Evolutionary conservation across 1,139 yeast species (phyloP).

Genomic region (Protomyces inundatus): DNA sequence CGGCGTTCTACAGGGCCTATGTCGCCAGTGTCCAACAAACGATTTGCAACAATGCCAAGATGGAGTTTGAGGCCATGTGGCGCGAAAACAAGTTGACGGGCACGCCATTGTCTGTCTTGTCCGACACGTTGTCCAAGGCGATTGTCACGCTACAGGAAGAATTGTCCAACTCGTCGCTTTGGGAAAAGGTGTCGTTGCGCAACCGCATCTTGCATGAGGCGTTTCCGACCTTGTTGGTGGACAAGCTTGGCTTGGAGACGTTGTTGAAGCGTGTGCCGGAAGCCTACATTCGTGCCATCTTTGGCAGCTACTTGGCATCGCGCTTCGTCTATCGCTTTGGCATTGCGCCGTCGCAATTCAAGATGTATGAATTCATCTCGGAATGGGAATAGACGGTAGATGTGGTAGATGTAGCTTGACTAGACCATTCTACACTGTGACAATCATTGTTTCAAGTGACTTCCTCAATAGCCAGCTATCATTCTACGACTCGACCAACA

Average conservation of each 20-base stretch:
- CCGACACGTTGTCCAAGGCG: slow-evolving; percentile 78
- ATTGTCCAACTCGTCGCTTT: slow-evolving; percentile 71
- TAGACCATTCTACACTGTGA: not conserved
- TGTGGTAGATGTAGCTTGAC: not conserved
- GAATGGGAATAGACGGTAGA: not conserved
- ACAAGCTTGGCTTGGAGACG: slow-evolving; percentile 67
- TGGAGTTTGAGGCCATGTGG: slow-evolving; percentile 88
- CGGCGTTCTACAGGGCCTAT: slow-evolving; percentile 72
- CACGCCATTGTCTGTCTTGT: slow-evolving; percentile 66
- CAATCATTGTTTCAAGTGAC: not conserved
- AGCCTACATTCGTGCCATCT: slow-evolving; percentile 78
- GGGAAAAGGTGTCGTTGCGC: slow-evolving; percentile 80
- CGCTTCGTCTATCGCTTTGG: slow-evolving; percentile 85
- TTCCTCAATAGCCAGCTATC: not conserved
- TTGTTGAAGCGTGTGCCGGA: slow-evolving; percentile 78
- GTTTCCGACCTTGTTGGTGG: slow-evolving; percentile 67
- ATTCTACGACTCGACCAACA: not conserved
- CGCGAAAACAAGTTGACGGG: slow-evolving; percentile 62
- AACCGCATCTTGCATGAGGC: slow-evolving; percentile 69
- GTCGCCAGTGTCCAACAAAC: slow-evolving; percentile 77
- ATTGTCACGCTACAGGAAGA: slow-evolving; percentile 89
- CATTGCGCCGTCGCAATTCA: slow-evolving; percentile 48
- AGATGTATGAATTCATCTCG: slow-evolving; percentile 23
- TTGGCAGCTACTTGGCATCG: slow-evolving; percentile 86
- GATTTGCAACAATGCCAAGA: slow-evolving; percentile 69